A percentile compares a stretch with the other conserved stretches of the same genome.
phyloP scores from a whole-genome alignment of 2,329 filamentous ascomycete genomes.

The Dissoconium aciculare region DNA sequence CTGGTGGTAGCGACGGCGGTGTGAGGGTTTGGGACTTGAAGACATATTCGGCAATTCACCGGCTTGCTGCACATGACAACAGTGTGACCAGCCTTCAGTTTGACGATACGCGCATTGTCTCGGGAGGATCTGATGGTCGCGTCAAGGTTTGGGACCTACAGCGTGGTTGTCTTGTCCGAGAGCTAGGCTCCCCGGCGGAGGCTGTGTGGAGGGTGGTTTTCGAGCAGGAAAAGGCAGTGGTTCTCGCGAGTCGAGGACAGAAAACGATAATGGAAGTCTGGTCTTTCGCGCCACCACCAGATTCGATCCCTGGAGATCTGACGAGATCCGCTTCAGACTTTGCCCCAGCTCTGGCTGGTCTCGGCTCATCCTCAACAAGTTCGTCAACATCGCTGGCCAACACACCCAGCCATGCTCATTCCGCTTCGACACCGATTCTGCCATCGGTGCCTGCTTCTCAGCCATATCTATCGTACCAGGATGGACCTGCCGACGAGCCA shows the following conservation, averaged over 20 bases:
- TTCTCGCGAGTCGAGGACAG: conserved; percentile 71
- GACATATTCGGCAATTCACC: conserved; percentile 81
- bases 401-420: too few species aligned
- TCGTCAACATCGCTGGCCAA: too few species aligned
- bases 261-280: conserved; percentile 98
- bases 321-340: too few species aligned
- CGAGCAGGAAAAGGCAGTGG: conserved; percentile 94
- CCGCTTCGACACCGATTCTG: too few species aligned
- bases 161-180: conserved; percentile 76
- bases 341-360: too few species aligned
- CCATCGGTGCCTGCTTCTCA: too few species aligned
- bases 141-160: conserved; percentile 98
- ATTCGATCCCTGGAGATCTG: too few species aligned
- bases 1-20: conserved; percentile 87
- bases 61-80: conserved; percentile 91
- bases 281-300: conserved; percentile 82
- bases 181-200: conserved; percentile 80
- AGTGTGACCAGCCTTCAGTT: conserved; percentile 96
- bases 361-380: too few species aligned
- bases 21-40: conserved; percentile 92
- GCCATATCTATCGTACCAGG: too few species aligned
- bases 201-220: conserved; percentile 97
- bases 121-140: conserved; percentile 88
- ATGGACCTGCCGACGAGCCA: too few species aligned
- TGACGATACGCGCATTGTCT: conserved; percentile 87